phyloP scores from a whole-genome alignment of 129 eudicot species.

The Centaurea solstitialis region DNA sequence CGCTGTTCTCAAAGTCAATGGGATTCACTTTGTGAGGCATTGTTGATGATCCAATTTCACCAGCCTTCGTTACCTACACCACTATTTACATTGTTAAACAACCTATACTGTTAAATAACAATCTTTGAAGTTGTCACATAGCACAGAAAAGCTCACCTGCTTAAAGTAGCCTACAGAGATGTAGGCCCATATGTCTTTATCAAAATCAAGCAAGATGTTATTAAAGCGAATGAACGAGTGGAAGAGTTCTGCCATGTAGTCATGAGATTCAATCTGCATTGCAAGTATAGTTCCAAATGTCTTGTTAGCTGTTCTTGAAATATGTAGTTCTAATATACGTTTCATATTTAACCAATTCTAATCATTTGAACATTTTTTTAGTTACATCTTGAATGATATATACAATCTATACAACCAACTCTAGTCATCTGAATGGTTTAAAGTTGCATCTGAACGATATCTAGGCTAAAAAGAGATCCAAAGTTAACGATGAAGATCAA shows the following conservation, averaged over 20 bases:
- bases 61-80: slow-evolving; percentile 83
- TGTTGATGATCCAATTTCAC: slow-evolving; percentile 97
- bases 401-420: too few species aligned
- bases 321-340: not conserved
- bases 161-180: slow-evolving; percentile 88
- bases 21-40: slow-evolving; percentile 99
- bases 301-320: not conserved
- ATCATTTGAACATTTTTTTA: not conserved
- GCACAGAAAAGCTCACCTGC: slow-evolving; percentile 46
- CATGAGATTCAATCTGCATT: slow-evolving; percentile 96
- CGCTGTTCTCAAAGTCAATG: slow-evolving; percentile 95
- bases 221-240: slow-evolving; percentile 74
- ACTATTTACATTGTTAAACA: not conserved
- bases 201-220: slow-evolving; percentile 84
- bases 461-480: too few species aligned
- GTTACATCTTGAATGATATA: too few species aligned
- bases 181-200: slow-evolving; percentile 91
- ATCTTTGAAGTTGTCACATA: not conserved
- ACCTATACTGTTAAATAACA: not conserved
- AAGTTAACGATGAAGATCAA: too few species aligned
- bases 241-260: slow-evolving; percentile 93
- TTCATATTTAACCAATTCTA: not conserved
- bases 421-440: too few species aligned
- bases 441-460: too few species aligned
- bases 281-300: slow-evolving; percentile 1